These are phyloP conservation scores for Talinum fruticosum DNA, from an alignment of 148 eudicot species.

Conservation along the genomic window DNA sequence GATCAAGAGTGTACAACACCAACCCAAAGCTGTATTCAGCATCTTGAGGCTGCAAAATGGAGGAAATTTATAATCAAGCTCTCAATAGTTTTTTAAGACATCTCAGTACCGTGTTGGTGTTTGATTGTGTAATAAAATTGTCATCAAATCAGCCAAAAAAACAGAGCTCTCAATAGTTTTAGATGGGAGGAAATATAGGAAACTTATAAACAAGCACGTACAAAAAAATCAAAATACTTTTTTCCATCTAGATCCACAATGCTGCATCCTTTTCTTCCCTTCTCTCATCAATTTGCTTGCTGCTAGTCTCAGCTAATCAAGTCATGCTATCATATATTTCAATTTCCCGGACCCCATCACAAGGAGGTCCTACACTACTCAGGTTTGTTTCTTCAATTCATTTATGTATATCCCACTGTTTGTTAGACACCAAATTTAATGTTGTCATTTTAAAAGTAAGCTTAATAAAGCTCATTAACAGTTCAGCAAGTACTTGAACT, in stretches of 20 bases:
- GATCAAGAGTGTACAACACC: conserved; percentile 74
- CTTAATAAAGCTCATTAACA: background rate
- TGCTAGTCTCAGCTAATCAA: background rate
- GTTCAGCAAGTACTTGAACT: background rate
- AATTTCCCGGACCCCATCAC: background rate
- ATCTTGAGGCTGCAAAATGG: conserved; percentile 59
- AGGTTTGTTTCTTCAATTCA: no score
- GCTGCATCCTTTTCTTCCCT: background rate
- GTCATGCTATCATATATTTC: background rate
- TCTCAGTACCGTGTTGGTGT: no score
- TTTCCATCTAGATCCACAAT: background rate
- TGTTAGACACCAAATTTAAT: background rate
- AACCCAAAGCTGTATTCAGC: conserved; percentile 81
- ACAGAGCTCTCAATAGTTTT: background rate
- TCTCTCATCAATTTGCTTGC: background rate
- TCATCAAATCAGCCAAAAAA: no score
- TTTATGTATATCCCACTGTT: background rate
- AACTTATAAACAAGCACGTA: background rate
- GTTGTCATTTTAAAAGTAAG: background rate
- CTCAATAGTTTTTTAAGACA: no score
- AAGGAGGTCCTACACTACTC: no score
- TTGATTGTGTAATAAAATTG: no score
- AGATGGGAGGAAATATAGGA: background rate
- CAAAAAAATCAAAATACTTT: background rate
- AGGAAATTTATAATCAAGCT: background rate